Evolutionary conservation across 306 rosid species (phyloP), one percentile per base, ranked within the genome.

Genomic region (Vigna unguiculata): DNA sequence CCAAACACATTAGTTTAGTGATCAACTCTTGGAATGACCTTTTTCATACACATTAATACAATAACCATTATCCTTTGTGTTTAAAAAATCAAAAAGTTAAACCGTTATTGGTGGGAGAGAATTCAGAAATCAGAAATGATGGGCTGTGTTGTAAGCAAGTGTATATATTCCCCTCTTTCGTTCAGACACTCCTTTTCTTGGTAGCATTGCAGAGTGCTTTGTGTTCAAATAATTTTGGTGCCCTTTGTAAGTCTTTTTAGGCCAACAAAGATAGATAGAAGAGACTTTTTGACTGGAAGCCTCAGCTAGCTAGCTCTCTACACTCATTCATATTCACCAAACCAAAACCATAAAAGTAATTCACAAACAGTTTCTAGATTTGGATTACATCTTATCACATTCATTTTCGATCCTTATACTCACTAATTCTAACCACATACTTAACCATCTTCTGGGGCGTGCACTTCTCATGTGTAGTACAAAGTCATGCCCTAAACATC

Each of bases 161-260:
- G 82, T 75, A 76, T 16, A 85, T 65, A 87, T 89, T 88, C 90
- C 75, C 76, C 53, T 75, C 81, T 82, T 84, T 82, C 83, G 80
- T 93, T 92, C 97, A 96, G 91, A 90, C 93, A 82, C 97, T 91
- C 74, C 93, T 90, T 95, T 95, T 89, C 80, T 85, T 70, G 96
- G 75, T 81, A 75, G 90, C 89, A 84, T 62, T 77, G 82, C 71
- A 76, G 83, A 78, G 74, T 89, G 92, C 93, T 90, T 86, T 85
- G 87, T 69, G 87, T 88, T 92, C 96, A 89, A 92, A 90, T 88
- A 87, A 88, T 86, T 34, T 83, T 86, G 87, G 87, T 92, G 85
- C 77, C 76, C 90, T 89, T 89, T 87, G 89, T 60, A 87, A 85
- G 96, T 96, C 99, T 92, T 96, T 96, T 92, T 89, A 92, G 96